Percentiles rank a stretch among this genome's conserved stretches.
phyloP scores from a whole-genome alignment of 495 filamentous ascomycete species.

The Neurospora intermedia region DNA sequence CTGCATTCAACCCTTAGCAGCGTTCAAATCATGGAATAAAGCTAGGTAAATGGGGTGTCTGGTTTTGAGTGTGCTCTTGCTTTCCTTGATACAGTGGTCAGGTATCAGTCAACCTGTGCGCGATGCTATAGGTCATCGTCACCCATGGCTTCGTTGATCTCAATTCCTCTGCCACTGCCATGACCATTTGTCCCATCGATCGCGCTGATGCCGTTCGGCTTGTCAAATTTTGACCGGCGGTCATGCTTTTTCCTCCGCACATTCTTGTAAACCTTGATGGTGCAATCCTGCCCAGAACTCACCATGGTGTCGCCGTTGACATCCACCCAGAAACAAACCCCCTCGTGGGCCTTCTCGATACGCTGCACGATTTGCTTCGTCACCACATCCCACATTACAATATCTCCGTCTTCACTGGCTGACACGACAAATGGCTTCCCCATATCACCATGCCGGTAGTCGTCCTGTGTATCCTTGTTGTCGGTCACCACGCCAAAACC shows the following conservation, averaged over 20 bases:
- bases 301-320: slow-evolving; percentile 34
- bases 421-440: slow-evolving; percentile 53
- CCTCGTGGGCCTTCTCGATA: slow-evolving; percentile 55
- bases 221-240: neutral
- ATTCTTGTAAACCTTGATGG: slow-evolving; percentile 32
- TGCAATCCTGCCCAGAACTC: slow-evolving; percentile 33
- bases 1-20: neutral
- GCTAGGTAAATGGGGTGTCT: neutral
- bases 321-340: slow-evolving; percentile 79
- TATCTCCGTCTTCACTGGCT: slow-evolving; percentile 77
- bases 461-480: slow-evolving; percentile 10
- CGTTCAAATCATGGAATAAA: neutral
- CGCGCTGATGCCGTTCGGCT: slow-evolving; percentile 4
- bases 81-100: neutral
- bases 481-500: slow-evolving; percentile 61
- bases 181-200: slow-evolving; percentile 4
- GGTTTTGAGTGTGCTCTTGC: neutral
- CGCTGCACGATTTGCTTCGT: slow-evolving; percentile 74
- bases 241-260: neutral
- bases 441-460: neutral
- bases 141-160: slow-evolving; percentile 4
- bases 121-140: slow-evolving; percentile 19
- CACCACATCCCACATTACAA: slow-evolving; percentile 82
- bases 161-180: neutral
- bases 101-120: slow-evolving; percentile 5